Conservation (phyloP, 352 stramenopile genomes). For the Globisporangium abappressorium region DNA sequence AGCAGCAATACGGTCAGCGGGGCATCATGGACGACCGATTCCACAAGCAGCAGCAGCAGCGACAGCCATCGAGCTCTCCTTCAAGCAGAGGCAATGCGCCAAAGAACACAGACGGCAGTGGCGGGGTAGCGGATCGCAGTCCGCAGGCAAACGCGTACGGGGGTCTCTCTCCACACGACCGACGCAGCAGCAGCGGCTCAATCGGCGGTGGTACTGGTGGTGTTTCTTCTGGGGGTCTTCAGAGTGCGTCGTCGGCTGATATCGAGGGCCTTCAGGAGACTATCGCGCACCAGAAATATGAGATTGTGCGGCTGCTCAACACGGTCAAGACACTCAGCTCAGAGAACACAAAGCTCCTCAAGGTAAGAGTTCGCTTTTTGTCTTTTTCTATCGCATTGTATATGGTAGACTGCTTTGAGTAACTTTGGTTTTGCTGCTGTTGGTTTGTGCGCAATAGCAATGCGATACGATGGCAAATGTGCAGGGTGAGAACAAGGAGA, state of each 20-base stretch:
- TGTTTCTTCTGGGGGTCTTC: not conserved
- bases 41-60: conserved; percentile 23
- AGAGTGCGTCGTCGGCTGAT: conserved; percentile 18
- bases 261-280: conserved; percentile 51
- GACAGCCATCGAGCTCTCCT: conserved; percentile 15
- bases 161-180: not conserved
- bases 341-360: conserved; percentile 82
- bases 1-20: conserved; percentile 66
- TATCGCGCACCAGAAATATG: conserved; percentile 70
- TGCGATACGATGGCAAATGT: conserved; percentile 69
- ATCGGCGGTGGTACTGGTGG: not conserved
- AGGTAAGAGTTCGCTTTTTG: conserved; percentile 33
- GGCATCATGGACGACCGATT: conserved; percentile 32
- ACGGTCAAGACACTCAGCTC: conserved; percentile 83
- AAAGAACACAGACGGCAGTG: not conserved
- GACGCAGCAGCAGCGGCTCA: conserved; percentile 3
- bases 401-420: not conserved
- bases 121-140: not conserved
- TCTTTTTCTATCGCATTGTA: not conserved
- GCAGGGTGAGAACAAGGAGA: conserved; percentile 71
- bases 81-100: conserved; percentile 1
- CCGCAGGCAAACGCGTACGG: not conserved
- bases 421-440: not conserved
- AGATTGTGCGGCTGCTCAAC: conserved; percentile 79
- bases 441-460: conserved; percentile 40